Evolutionary conservation across 169 alveolate genomes (phyloP).

Genomic region (Babesia caballi): DNA sequence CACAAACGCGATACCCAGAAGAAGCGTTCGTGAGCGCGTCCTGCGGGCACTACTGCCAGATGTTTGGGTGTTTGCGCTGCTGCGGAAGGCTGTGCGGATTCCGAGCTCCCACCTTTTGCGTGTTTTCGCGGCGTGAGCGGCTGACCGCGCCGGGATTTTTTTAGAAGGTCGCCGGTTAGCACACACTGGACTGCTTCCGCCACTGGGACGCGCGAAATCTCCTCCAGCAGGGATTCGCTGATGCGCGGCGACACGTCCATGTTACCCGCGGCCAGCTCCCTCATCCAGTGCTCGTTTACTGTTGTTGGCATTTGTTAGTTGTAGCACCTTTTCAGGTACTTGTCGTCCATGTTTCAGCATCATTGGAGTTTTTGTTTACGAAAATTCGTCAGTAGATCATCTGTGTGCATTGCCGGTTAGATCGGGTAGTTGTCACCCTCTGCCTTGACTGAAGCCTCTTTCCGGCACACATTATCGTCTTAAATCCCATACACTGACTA

Average conservation of each 20-base stretch:
- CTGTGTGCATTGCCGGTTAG: no score
- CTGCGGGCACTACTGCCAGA: background rate
- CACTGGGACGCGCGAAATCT: slow-evolving; percentile 3
- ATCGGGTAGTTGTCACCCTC: no score
- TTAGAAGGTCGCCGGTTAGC: slow-evolving; percentile 37
- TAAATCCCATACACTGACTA: no score
- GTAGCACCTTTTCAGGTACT: no score
- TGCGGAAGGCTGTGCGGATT: background rate
- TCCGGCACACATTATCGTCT: no score
- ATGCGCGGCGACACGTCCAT: slow-evolving; percentile 26
- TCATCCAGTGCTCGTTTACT: slow-evolving; percentile 30
- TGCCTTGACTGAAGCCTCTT: no score
- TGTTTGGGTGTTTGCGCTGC: background rate
- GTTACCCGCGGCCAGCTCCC: slow-evolving; percentile 48
- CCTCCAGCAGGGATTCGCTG: slow-evolving; percentile 14
- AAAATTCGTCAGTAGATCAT: no score
- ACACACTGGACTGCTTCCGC: slow-evolving; percentile 35
- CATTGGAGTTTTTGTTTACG: no score
- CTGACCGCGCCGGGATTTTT: slow-evolving; percentile 48
- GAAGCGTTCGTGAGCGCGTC: slow-evolving; percentile 56
- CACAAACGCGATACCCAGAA: slow-evolving; percentile 62
- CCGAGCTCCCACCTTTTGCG: background rate
- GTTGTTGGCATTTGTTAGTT: slow-evolving; percentile 6
- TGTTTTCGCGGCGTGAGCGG: slow-evolving; percentile 17
- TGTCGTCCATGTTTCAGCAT: no score